Base-by-base conservation (phyloP, 1,284 basidiomycete genomes). In the Ustilago trichophora region DNA sequence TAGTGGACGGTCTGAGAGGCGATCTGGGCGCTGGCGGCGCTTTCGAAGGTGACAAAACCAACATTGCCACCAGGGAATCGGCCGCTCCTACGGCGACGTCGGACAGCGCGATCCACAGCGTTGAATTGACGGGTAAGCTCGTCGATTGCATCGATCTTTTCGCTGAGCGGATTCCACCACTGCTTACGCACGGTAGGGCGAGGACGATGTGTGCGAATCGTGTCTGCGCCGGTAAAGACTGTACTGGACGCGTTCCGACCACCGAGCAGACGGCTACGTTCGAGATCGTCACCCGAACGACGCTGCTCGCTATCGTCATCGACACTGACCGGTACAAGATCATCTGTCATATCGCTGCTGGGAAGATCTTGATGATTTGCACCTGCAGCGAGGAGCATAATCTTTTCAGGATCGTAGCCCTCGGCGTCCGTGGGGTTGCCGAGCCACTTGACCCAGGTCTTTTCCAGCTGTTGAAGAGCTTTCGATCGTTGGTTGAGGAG, bases 21-120 rank as follows among this genome's bases (percentile, higher is more conserved):
- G 36, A 91, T 89, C 89, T 98, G 94, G 3, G 93, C 92, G 74
- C 89, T 89, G 3, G 91, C 91, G 86, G 94, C 93, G 77, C 91
- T 91, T 82, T 95, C 91, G 73, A 98, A 97, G 0, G 95, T 98
- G n/a, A 98, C 91, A 78, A 97, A 98, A 0, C 93, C 95, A 8
- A 88, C 87, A 55, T 90, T 80, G 87, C 88, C n/a, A 90, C 76
- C 81, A 52, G 78, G 78, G 34, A 84, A 77, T 2, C 49, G 48
- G 16, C 38, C 37, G 1, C 50, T 35, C 16, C 58, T 59, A 31
- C 73, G 58, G 7, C 63, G 31, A 13, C 47, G 47, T n/a, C 58
- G 50, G 3, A 76, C 78, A 0, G 66, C 70, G 10, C 49, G 55
- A 41, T 80, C 78, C 10, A 77, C 51, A 18, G 56, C 57, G 16